Percentiles rank a stretch among this genome's conserved stretches.
Conservation (phyloP, 2,329 filamentous ascomycete species). For the Bertia moriformis region DNA sequence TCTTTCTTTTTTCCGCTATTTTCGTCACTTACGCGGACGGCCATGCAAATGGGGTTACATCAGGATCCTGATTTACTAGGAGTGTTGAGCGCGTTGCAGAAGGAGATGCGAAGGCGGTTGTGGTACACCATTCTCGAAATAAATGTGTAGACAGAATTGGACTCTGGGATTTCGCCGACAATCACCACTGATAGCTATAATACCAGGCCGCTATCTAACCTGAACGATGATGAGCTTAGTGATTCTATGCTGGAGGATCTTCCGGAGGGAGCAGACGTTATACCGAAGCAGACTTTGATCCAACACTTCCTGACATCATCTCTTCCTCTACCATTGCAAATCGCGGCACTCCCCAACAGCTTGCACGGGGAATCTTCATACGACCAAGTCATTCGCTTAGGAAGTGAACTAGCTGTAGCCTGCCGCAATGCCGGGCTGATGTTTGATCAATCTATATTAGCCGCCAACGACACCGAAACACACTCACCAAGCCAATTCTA, state of each 20-base stretch:
- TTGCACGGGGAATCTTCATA: constrained; percentile 14
- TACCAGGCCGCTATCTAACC: constrained; percentile 29
- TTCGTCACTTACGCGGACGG: constrained; percentile 32
- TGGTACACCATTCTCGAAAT: constrained; percentile 42
- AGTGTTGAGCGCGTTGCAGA: too few species aligned
- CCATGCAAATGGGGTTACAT: constrained; percentile 43
- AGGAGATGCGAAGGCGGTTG: constrained; percentile 37
- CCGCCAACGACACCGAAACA: too few species aligned
- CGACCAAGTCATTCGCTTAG: constrained; percentile 14
- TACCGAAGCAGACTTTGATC: background rate
- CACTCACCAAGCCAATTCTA: too few species aligned
- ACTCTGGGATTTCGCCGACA: constrained; percentile 33
- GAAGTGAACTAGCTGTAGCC: constrained; percentile 13
- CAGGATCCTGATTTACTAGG: constrained; percentile 35
- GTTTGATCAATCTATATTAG: too few species aligned
- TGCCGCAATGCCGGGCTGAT: too few species aligned
- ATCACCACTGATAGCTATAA: constrained; percentile 31
- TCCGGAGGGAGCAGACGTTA: too few species aligned
- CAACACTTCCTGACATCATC: background rate
- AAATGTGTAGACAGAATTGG: constrained; percentile 32
- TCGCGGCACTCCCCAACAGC: constrained; percentile 13
- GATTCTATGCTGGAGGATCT: too few species aligned
- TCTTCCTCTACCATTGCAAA: constrained; percentile 4
- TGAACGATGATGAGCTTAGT: constrained; percentile 26
- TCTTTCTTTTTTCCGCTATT: too few species aligned